Base-by-base conservation (phyloP, 805 yeast genomes). In the Saccharomycopsis lassenensis region DNA sequence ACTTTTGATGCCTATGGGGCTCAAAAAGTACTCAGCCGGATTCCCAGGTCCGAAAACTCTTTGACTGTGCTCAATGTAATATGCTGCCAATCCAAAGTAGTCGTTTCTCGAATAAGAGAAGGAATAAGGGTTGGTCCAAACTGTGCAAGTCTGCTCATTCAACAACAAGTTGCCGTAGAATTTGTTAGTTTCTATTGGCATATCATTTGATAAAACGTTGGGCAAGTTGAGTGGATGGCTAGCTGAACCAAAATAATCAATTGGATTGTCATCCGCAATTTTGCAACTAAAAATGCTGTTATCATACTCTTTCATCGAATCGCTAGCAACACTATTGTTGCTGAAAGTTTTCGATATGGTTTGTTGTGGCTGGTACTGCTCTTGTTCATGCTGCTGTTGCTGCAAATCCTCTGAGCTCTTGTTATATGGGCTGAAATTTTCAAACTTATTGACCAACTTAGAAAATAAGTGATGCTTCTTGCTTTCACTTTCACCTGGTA, bases 101-200 rank as follows among this genome's bases (percentile, higher is more conserved):
- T 50, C 54, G 24, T 49, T 37, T 10, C 54, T 56, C 5, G 56
- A 56, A 38, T 65, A 63, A 86, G 91, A 82, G 4, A 83, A 55
- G 12, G 85, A 66, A 51, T 78, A 82, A 15, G 94, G 93, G 47
- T 72, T 75, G 7, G 79, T 65, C 59, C 69, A 80, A 4, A 68
- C 69, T 33, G 74, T 67, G 34, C 63, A 60, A 17, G 62, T 57
- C 54, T 75, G 84, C 33, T 55, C 56, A 16, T 62, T 77, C 16
- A 79, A 58, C 45, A 76, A 57, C 49, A 80, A 50, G 52, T 83
- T 82, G 24, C 73, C 69, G 56, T 70, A 80, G 55, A 82, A 83
- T 57, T 80, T 82, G 62, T 83, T 82, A 17, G 94, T 84, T 49
- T 76, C 74, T 41, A 69, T 63, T 2, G 77, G 61, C 7, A 44